These are phyloP conservation scores for Hypoxylon sp. DNA, from an alignment of 2,329 filamentous ascomycete species.

Conservation along the genomic window DNA sequence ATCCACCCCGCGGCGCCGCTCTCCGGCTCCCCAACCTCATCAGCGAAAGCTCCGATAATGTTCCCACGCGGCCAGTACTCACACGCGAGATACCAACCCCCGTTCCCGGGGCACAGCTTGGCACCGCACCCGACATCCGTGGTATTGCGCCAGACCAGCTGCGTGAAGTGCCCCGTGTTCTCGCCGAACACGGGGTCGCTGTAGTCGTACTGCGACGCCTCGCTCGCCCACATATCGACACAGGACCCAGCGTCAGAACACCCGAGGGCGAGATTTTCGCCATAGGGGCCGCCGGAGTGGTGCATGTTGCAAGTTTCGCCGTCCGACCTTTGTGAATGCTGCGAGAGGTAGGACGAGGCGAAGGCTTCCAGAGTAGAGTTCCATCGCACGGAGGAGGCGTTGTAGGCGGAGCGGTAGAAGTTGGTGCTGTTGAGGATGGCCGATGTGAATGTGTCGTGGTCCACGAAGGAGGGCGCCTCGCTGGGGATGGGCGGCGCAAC, in stretches of 20 bases:
- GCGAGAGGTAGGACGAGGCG: constrained; percentile 65
- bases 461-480: constrained; percentile 53
- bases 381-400: constrained; percentile 72
- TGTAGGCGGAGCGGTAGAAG: constrained; percentile 73
- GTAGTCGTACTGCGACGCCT: constrained; percentile 73
- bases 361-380: constrained; percentile 72
- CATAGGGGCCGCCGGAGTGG: constrained; percentile 74
- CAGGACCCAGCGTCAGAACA: constrained; percentile 71
- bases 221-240: constrained; percentile 77
- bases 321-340: constrained; percentile 21
- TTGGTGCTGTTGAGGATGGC: constrained; percentile 78
- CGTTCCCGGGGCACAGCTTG: constrained; percentile 58
- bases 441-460: constrained; percentile 60
- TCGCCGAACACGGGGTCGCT: constrained; percentile 68
- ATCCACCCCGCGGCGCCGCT: constrained; percentile 12
- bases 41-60: constrained; percentile 66
- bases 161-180: constrained; percentile 78
- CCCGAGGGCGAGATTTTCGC: constrained; percentile 81
- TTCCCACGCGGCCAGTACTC: constrained; percentile 80
- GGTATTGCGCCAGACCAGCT: constrained; percentile 78
- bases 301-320: constrained; percentile 62
- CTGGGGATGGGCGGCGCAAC: constrained; percentile 46
- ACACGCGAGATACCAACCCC: constrained; percentile 77
- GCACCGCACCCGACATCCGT: constrained; percentile 70
- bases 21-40: constrained; percentile 58